phyloP scores from a whole-genome alignment of 306 rosid genomes.

The Rosa persica region DNA sequence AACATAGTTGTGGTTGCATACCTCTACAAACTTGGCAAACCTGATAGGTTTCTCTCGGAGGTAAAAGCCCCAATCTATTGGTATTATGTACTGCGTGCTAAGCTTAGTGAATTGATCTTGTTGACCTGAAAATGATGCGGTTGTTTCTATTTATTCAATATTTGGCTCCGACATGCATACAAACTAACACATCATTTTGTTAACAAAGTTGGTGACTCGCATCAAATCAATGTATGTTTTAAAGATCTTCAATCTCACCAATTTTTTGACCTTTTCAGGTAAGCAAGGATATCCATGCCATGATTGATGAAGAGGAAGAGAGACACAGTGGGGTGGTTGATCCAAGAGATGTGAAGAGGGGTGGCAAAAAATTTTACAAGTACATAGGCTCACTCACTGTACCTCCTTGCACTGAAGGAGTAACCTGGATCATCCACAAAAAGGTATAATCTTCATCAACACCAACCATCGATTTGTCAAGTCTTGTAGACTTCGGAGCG shows the following conservation, averaged over 20 bases:
- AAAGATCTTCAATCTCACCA: neutral
- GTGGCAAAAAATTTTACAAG: slow-evolving; percentile 19
- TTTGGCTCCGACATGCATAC: neutral
- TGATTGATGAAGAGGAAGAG: slow-evolving; percentile 14
- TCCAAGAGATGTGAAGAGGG: slow-evolving; percentile 20
- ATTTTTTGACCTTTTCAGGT: slow-evolving; percentile 12
- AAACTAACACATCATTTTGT: neutral
- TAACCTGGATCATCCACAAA: slow-evolving; percentile 39
- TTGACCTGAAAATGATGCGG: neutral
- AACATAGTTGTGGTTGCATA: slow-evolving; percentile 32
- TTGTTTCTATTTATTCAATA: neutral
- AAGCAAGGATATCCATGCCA: slow-evolving; percentile 13
- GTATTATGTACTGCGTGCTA: neutral
- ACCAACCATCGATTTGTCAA: neutral
- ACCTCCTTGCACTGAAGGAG: slow-evolving; percentile 48
- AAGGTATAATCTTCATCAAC: slow-evolving; percentile 21
- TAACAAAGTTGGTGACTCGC: neutral
- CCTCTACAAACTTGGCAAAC: slow-evolving; percentile 29
- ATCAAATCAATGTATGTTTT: neutral
- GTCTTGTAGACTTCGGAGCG: neutral
- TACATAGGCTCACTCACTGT: slow-evolving; percentile 44
- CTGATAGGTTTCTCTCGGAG: slow-evolving; percentile 31
- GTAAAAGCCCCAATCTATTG: slow-evolving; percentile 7
- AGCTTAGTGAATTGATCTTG: neutral
- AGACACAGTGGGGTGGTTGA: slow-evolving; percentile 17